phyloP scores from a whole-genome alignment of 2,329 filamentous ascomycete species.

The Aspergillus clavatus region DNA sequence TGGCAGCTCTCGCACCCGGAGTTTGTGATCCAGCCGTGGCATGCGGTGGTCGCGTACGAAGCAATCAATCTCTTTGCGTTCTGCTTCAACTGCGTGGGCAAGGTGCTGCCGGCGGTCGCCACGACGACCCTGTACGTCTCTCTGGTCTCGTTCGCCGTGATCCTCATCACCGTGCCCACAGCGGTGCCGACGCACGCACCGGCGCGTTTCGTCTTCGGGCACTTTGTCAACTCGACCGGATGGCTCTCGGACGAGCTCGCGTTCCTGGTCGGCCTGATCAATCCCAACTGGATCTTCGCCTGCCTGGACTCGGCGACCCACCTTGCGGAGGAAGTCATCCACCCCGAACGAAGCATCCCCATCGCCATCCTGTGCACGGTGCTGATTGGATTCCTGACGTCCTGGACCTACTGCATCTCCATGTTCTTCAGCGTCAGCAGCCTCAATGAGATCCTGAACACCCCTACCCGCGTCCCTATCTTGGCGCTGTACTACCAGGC shows the following conservation, averaged over 20 bases:
- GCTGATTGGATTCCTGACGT: constrained; percentile 46
- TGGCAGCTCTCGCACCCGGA: constrained; percentile 50
- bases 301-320: constrained; percentile 50
- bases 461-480: constrained; percentile 44
- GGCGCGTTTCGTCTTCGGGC: constrained; percentile 49
- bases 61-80: constrained; percentile 45
- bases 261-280: constrained; percentile 50
- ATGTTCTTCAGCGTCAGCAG: constrained; percentile 50
- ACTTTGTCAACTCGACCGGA: constrained; percentile 50
- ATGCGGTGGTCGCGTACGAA: constrained; percentile 43
- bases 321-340: constrained; percentile 48
- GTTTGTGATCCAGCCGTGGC: constrained; percentile 36
- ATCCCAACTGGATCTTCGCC: constrained; percentile 49
- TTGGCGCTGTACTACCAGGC: constrained; percentile 46
- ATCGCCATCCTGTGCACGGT: constrained; percentile 49
- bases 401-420: constrained; percentile 45
- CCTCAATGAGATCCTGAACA: constrained; percentile 38
- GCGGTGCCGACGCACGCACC: constrained; percentile 41
- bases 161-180: constrained; percentile 46
- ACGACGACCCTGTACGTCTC: constrained; percentile 44
- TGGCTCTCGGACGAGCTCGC: constrained; percentile 46
- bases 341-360: constrained; percentile 46
- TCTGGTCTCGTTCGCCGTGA: constrained; percentile 45
- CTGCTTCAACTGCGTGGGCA: constrained; percentile 45
- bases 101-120: constrained; percentile 35